Conservation (phyloP, 805 yeast species). For the Candida alai region DNA sequence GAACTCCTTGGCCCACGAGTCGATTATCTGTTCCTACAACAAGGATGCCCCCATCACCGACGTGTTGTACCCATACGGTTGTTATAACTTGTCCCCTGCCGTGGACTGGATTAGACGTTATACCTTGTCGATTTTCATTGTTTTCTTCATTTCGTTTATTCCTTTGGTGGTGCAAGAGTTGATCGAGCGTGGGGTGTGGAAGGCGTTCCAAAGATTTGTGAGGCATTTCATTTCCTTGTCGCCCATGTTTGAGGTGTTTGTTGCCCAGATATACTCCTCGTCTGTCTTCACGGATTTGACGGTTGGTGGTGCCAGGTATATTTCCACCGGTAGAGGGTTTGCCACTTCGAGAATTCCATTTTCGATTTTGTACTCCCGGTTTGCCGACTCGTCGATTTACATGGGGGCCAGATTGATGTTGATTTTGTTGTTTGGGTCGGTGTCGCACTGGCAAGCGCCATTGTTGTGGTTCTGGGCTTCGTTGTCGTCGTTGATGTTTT, state of each 20-base stretch:
- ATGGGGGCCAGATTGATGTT: constrained; percentile 78
- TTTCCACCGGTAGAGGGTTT: constrained; percentile 80
- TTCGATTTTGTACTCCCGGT: constrained; percentile 60
- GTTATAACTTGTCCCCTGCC: constrained; percentile 67
- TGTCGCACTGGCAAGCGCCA: constrained; percentile 88
- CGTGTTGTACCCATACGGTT: constrained; percentile 61
- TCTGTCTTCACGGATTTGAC: constrained; percentile 65
- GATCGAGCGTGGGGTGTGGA: constrained; percentile 71
- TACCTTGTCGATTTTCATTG: constrained; percentile 68
- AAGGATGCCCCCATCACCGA: constrained; percentile 58
- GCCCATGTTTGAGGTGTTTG: constrained; percentile 76
- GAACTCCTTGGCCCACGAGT: constrained; percentile 58
- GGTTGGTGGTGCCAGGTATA: constrained; percentile 78
- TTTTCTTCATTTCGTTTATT: constrained; percentile 68
- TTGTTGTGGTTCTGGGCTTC: constrained; percentile 97
- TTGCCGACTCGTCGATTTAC: constrained; percentile 76
- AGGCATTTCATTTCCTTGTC: constrained; percentile 70
- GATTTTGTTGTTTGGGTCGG: constrained; percentile 68
- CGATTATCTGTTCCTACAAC: constrained; percentile 59
- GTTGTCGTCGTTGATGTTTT: constrained; percentile 76
- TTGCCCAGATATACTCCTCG: constrained; percentile 71
- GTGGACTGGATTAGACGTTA: constrained; percentile 72
- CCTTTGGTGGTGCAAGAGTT: constrained; percentile 77
- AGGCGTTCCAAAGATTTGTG: constrained; percentile 56
- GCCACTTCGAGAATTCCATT: constrained; percentile 72